phyloP scores from a whole-genome alignment of 2,329 filamentous ascomycete species.

The Penicillium sclerotiorum region DNA sequence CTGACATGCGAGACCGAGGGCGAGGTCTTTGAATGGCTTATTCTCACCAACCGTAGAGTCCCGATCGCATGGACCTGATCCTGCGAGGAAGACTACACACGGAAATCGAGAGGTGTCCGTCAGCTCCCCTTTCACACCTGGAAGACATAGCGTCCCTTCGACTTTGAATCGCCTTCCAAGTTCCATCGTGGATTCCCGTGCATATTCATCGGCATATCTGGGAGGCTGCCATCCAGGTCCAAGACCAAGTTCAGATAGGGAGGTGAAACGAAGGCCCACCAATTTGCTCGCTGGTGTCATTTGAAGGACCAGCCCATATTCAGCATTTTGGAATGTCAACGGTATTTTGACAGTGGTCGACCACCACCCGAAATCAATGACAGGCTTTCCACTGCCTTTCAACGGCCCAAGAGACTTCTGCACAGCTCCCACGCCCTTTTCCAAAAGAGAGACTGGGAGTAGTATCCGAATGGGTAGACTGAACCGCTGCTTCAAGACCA shows the following conservation, averaged over 20 bases:
- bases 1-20: background rate
- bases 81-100: slow-evolving; percentile 1
- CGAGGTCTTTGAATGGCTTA: slow-evolving; percentile 6
- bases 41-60: slow-evolving; percentile 3
- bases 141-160: slow-evolving; percentile 2
- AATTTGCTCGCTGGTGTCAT: background rate
- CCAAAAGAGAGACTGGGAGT: background rate
- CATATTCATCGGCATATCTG: background rate
- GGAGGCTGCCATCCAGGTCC: background rate
- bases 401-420: background rate
- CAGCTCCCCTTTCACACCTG: background rate
- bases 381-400: background rate
- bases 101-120: background rate
- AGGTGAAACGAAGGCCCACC: background rate
- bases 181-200: background rate
- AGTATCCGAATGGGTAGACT: background rate
- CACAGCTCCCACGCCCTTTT: slow-evolving; percentile 3
- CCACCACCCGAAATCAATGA: background rate
- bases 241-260: background rate
- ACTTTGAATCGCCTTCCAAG: background rate
- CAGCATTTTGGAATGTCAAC: background rate
- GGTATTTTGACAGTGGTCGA: background rate
- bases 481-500: background rate
- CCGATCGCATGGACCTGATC: slow-evolving; percentile 3
- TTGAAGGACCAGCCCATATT: background rate